Conservation (phyloP, 306 rosid species). For the Fragaria vesca region DNA sequence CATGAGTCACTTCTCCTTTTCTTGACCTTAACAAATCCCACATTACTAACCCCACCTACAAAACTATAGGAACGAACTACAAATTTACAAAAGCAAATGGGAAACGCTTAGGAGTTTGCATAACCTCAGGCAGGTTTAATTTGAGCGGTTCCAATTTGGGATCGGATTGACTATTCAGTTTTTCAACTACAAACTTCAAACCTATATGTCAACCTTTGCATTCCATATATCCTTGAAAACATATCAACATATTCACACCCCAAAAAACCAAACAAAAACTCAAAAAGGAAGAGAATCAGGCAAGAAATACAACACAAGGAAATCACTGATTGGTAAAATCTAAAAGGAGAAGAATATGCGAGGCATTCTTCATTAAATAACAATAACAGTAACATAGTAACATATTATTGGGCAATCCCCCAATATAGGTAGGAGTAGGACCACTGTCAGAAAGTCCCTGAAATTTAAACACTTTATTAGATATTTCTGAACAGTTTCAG, state of each 20-base stretch:
- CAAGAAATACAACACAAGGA: neutral
- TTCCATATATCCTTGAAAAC: neutral
- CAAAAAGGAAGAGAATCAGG: neutral
- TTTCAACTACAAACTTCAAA: neutral
- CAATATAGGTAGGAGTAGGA: neutral
- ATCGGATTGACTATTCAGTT: neutral
- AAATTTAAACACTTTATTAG: neutral
- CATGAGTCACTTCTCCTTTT: no score
- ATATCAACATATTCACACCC: neutral
- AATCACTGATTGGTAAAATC: neutral
- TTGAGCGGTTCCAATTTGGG: conserved; percentile 9
- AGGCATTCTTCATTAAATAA: neutral
- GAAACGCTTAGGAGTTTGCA: neutral
- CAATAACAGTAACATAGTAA: neutral
- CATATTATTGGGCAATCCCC: neutral
- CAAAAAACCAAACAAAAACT: neutral
- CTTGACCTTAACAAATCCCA: neutral
- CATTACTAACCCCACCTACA: neutral
- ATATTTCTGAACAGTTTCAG: neutral
- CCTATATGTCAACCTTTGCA: neutral
- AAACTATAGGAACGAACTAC: neutral
- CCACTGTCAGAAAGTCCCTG: neutral
- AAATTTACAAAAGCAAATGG: neutral
- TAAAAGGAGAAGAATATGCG: neutral
- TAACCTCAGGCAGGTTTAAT: neutral